These are phyloP conservation scores for Eucalyptus viminalis DNA, from an alignment of 345 rosid species.

Conservation along the genomic window DNA sequence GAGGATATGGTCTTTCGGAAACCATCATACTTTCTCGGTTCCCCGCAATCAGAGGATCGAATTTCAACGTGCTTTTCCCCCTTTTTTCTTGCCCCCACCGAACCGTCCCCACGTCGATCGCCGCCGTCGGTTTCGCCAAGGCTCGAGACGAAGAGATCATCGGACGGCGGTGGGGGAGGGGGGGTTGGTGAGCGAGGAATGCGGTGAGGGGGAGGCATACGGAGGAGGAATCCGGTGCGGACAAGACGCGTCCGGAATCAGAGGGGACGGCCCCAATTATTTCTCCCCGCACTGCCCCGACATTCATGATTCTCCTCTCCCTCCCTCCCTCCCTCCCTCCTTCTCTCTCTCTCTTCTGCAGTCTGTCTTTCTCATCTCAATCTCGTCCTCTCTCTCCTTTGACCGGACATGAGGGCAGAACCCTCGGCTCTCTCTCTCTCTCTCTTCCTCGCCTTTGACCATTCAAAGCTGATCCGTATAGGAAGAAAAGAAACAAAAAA, in stretches of 20 bases:
- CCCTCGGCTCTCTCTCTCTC: too few species aligned
- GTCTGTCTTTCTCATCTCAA: too few species aligned
- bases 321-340: too few species aligned
- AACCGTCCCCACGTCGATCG: background rate
- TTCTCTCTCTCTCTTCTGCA: too few species aligned
- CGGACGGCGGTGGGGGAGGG: background rate
- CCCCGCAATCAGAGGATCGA: too few species aligned
- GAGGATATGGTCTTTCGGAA: too few species aligned
- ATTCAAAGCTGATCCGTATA: too few species aligned
- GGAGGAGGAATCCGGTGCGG: slow-evolving; percentile 22
- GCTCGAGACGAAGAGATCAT: background rate
- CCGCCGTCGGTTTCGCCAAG: background rate
- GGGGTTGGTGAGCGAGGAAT: slow-evolving; percentile 20
- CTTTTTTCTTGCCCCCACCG: background rate
- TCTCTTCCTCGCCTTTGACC: too few species aligned
- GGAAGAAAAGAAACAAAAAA: too few species aligned
- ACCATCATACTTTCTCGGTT: too few species aligned
- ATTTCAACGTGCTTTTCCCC: background rate
- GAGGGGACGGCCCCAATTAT: slow-evolving; percentile 34
- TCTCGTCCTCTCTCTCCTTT: too few species aligned
- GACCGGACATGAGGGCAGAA: too few species aligned
- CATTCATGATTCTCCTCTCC: slow-evolving; percentile 19
- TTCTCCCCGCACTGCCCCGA: slow-evolving; percentile 61
- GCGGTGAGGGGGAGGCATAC: slow-evolving; percentile 12
- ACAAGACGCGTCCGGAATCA: slow-evolving; percentile 55